Conservation (phyloP, 2,329 filamentous ascomycete genomes). For the Scedosporium boydii region DNA sequence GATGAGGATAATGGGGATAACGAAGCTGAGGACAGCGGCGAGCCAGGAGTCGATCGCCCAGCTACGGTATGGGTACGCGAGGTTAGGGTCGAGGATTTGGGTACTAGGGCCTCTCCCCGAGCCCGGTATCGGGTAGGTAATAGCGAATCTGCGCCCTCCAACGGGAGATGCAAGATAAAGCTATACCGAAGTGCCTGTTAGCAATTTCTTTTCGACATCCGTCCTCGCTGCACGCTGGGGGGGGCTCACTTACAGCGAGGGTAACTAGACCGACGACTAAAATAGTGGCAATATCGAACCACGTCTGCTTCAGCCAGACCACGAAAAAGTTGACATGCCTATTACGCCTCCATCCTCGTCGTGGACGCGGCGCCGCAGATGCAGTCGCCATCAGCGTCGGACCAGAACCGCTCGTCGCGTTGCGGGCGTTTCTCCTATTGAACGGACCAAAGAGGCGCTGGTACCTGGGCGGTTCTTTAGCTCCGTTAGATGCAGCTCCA, state of each 20-base stretch:
- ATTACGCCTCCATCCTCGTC: not conserved
- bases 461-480: not conserved
- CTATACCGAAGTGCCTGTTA: conserved; percentile 19
- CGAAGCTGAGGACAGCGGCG: conserved; percentile 44
- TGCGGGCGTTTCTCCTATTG: not conserved
- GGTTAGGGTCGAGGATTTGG: conserved; percentile 53
- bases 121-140: conserved; percentile 33
- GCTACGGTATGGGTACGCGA: conserved; percentile 54
- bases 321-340: not conserved
- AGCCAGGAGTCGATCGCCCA: conserved; percentile 53
- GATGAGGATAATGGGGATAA: conserved; percentile 49
- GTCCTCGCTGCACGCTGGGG: not conserved
- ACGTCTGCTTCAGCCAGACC: not conserved
- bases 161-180: conserved; percentile 41
- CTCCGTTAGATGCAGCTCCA: not conserved
- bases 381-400: not conserved
- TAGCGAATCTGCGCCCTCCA: conserved; percentile 51
- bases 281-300: not conserved
- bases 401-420: not conserved
- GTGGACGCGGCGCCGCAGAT: not conserved
- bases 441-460: not conserved
- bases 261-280: conserved; percentile 11
- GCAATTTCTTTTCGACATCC: not conserved
- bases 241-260: conserved; percentile 17
- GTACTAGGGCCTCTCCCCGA: conserved; percentile 29